phyloP scores from a whole-genome alignment of 2,329 filamentous ascomycete genomes.

The Acarospora socialis region DNA sequence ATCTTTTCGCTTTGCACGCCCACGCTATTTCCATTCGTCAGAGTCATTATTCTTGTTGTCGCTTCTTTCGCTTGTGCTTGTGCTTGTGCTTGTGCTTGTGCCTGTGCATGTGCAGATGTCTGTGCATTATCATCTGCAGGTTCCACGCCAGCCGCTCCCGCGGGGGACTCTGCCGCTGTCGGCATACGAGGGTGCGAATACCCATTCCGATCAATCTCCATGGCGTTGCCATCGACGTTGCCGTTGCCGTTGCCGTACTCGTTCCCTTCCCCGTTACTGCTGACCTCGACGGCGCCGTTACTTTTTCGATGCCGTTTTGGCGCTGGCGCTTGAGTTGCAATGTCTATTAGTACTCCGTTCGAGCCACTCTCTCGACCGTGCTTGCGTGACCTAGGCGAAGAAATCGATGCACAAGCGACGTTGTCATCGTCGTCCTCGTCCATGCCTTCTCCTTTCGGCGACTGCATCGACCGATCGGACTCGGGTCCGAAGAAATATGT shows the following conservation, averaged over 20 bases:
- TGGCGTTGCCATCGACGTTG: conserved; percentile 21
- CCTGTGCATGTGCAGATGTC: background rate
- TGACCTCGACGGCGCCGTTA: conserved; percentile 13
- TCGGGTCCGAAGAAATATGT: conserved; percentile 35
- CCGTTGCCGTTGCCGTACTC: conserved; percentile 15
- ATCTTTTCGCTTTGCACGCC: conserved; percentile 37
- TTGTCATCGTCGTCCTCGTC: conserved; percentile 17
- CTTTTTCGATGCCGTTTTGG: conserved; percentile 20
- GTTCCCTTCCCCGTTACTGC: no score
- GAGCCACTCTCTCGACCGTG: conserved; percentile 21
- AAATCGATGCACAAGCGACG: conserved; percentile 12
- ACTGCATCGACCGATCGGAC: conserved; percentile 20
- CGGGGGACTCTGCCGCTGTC: conserved; percentile 13
- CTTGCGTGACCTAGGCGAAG: conserved; percentile 21
- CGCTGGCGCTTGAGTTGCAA: conserved; percentile 17
- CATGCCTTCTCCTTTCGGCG: conserved; percentile 18
- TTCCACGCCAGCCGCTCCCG: conserved; percentile 21
- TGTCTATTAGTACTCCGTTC: conserved; percentile 25
- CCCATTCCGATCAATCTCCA: conserved; percentile 29
- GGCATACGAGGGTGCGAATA: conserved; percentile 10
- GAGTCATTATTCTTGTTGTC: conserved; percentile 24
- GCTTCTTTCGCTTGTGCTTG: conserved; percentile 19
- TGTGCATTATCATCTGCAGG: conserved; percentile 28
- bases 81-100: conserved; percentile 13
- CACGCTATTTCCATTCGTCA: conserved; percentile 31